Evolutionary conservation across 2,329 filamentous ascomycete species (phyloP), one percentile per base, ranked within the genome.

Genomic region (Drechslerella coelobrocha): DNA sequence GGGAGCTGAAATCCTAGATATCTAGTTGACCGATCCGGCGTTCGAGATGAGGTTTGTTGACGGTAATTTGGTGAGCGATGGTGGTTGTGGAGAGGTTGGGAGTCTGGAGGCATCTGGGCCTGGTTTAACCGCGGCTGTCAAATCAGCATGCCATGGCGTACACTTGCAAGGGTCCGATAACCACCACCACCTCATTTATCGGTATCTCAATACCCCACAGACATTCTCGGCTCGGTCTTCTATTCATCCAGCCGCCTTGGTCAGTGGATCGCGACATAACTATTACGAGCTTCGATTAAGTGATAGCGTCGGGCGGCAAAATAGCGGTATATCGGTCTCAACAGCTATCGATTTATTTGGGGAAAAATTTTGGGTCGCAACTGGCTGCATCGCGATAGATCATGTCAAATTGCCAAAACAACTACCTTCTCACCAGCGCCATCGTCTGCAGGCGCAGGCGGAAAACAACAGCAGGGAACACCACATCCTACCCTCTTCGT

Each of bases 111-210:
- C 29, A 12, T 12, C 48, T 54, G 24, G 52, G 45, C 51, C 47
- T 41, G 53, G 62, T 39, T 53, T 71, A 63, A 56, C 66, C 66
- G 66, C 66, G 66, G 66, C 53, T 71, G 59, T 53, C 57, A 62
- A 52, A 6, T 6, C 6, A 31, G 29, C 29, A 6, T 6, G 29
- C 52, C 55, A 21, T n/a, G 31, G 19, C 31, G 37, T 24, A 34
- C 61, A 61, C 50, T 50, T 71, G 57, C 57, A 62, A 62, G 59
- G 66, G 59, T 57, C 54, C 65, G 56, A 59, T 53, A 48, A 53
- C 61, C 61, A 50, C 53, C 37, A 45, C 19, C 45, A 21, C 41
- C 43, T 39, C 48, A 60, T 39, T 17, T 19, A 19, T 41, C 19
- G 14, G 19, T 17, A 19, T 45, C 14, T 45, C 10, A 21, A 10